Conservation (phyloP, 2,329 filamentous ascomycete genomes). For the Chrysoporthe deuterocubensis region DNA sequence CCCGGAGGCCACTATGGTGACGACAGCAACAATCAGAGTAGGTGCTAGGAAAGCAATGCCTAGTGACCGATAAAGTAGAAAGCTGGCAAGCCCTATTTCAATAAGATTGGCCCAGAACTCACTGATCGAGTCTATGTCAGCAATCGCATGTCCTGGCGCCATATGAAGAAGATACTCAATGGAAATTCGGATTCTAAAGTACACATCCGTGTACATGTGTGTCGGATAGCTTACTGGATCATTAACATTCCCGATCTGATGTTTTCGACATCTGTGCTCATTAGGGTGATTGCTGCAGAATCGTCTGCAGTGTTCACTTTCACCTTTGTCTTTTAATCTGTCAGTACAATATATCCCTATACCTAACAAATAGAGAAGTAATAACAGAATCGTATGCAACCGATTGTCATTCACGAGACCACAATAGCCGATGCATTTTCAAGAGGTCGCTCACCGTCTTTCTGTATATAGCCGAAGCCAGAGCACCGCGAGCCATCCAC, state of each 20-base stretch:
- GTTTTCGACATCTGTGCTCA: conserved; percentile 45
- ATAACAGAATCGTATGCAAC: no score
- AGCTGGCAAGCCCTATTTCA: conserved; percentile 40
- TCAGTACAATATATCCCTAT: neutral
- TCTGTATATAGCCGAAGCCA: conserved; percentile 40
- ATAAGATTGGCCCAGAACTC: conserved; percentile 42
- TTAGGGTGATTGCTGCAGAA: conserved; percentile 42
- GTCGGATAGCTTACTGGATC: conserved; percentile 33
- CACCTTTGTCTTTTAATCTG: neutral
- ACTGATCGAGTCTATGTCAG: neutral
- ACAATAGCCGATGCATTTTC: conserved; percentile 17
- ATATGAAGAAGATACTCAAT: neutral
- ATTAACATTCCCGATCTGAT: conserved; percentile 37
- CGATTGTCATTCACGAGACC: no score
- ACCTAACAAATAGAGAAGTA: no score
- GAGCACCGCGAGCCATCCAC: conserved; percentile 33
- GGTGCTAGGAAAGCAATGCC: conserved; percentile 40
- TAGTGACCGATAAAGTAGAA: conserved; percentile 39
- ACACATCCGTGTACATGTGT: neutral
- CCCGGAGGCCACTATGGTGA: conserved; percentile 28
- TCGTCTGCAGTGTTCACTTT: conserved; percentile 31
- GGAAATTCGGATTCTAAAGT: neutral
- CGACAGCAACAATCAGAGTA: conserved; percentile 30
- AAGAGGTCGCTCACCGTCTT: conserved; percentile 34
- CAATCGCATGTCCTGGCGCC: neutral